Conservation (phyloP, 2,329 filamentous ascomycete species). For the Xylaria sp. region DNA sequence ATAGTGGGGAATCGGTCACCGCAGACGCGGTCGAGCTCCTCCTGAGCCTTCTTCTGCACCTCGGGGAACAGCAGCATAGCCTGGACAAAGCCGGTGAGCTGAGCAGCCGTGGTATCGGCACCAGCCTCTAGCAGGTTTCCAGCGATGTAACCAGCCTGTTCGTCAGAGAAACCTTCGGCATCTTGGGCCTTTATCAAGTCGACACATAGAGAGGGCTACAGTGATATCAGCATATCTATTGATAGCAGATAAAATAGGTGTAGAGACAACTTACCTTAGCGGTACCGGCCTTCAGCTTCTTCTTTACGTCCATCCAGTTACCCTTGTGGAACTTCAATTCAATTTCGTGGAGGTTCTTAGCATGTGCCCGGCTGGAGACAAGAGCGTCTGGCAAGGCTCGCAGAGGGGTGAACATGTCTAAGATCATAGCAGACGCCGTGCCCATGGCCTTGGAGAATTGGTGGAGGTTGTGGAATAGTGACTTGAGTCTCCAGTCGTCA, state of each 20-base stretch:
- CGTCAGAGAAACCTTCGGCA: slow-evolving; percentile 49
- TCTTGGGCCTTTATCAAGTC: slow-evolving; percentile 48
- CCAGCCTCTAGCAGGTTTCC: slow-evolving; percentile 48
- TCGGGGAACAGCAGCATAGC: slow-evolving; percentile 55
- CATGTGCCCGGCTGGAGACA: slow-evolving; percentile 32
- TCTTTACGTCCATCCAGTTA: slow-evolving; percentile 42
- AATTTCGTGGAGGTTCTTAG: slow-evolving; percentile 38
- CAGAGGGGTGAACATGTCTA: slow-evolving; percentile 40
- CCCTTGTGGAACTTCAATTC: slow-evolving; percentile 38
- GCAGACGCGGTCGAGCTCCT: slow-evolving; percentile 55
- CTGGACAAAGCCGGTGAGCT: slow-evolving; percentile 55
- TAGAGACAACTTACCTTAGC: slow-evolving; percentile 35
- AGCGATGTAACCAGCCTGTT: slow-evolving; percentile 50
- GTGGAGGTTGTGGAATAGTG: slow-evolving; percentile 40
- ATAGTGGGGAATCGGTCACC: slow-evolving; percentile 56
- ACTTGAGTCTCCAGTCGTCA: slow-evolving; percentile 52
- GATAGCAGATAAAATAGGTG: no score
- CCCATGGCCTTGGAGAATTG: slow-evolving; percentile 43
- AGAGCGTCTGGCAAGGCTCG: slow-evolving; percentile 36
- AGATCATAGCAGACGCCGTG: slow-evolving; percentile 38
- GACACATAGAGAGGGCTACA: slow-evolving; percentile 45
- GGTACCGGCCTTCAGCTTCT: slow-evolving; percentile 40
- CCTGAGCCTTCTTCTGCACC: slow-evolving; percentile 46
- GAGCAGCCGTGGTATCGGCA: slow-evolving; percentile 56
- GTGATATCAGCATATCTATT: slow-evolving; percentile 10